Evolutionary conservation across 2,329 filamentous ascomycete species (phyloP).

Genomic region (Colletotrichum sp.): DNA sequence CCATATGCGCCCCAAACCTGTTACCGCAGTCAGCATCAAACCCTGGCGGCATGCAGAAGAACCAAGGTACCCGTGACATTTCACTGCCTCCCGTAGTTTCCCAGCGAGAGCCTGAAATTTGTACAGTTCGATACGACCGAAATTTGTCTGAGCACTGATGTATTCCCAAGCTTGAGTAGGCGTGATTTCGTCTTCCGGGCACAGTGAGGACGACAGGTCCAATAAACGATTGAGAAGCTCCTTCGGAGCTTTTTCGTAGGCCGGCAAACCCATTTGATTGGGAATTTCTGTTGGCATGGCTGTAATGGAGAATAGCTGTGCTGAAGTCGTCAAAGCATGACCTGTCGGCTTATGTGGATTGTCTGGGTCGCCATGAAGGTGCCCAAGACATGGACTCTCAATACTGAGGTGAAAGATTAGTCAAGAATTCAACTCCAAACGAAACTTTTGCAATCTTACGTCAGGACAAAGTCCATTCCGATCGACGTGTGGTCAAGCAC

Average conservation of each 20-base stretch:
- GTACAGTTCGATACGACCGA: constrained; percentile 30
- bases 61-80: constrained; percentile 37
- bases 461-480: constrained; percentile 38
- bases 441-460: constrained; percentile 20
- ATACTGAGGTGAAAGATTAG: constrained; percentile 21
- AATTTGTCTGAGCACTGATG: constrained; percentile 34
- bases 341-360: constrained; percentile 28
- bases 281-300: background rate
- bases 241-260: constrained; percentile 19
- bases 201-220: constrained; percentile 25
- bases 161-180: constrained; percentile 42
- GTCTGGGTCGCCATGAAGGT: constrained; percentile 27
- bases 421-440: background rate
- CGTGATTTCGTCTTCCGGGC: constrained; percentile 38
- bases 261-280: background rate
- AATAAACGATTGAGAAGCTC: constrained; percentile 27
- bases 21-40: background rate
- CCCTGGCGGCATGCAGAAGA: background rate
- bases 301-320: constrained; percentile 19
- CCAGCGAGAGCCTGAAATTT: constrained; percentile 29
- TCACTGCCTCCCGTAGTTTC: constrained; percentile 31
- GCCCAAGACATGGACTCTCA: constrained; percentile 30
- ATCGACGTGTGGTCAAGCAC: constrained; percentile 25
- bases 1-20: constrained; percentile 12
- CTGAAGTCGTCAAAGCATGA: constrained; percentile 29